Conservation (phyloP, 2,329 filamentous ascomycete genomes). For the Epichloe brachyelytri region DNA sequence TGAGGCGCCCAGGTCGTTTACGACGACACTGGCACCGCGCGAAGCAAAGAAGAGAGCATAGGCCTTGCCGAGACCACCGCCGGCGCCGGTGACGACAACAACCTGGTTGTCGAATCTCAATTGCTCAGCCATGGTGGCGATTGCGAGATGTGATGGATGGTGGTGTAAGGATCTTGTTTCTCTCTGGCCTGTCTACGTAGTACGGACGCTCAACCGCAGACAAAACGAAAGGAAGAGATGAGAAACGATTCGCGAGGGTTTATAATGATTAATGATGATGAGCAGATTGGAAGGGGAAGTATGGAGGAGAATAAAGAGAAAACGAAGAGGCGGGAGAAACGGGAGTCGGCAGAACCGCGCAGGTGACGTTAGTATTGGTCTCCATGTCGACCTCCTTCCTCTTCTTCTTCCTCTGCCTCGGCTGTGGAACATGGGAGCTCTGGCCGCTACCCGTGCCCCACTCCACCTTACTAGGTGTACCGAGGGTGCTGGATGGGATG, state of each 20-base stretch:
- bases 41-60: conserved; percentile 86
- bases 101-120: conserved; percentile 77
- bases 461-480: conserved; percentile 2
- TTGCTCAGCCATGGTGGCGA: conserved; percentile 45
- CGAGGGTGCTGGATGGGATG: conserved; percentile 11
- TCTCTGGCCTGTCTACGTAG: not conserved
- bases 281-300: conserved; percentile 4
- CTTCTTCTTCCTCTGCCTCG: conserved; percentile 12
- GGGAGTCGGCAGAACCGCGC: not conserved
- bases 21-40: conserved; percentile 84
- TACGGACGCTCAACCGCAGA: conserved; percentile 2
- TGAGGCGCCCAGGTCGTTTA: conserved; percentile 88
- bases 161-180: not conserved
- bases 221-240: conserved; percentile 5
- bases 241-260: not conserved
- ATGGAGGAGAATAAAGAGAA: conserved; percentile 3
- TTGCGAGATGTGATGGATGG: conserved; percentile 8
- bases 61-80: conserved; percentile 65
- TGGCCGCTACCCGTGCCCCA: too few species aligned
- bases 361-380: too few species aligned
- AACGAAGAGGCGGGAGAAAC: not conserved
- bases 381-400: too few species aligned
- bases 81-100: conserved; percentile 70
- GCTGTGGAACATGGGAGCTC: conserved; percentile 6
- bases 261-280: not conserved